A percentile compares a stretch with the other conserved stretches of the same genome.
Evolutionary conservation across 2,329 filamentous ascomycete genomes (phyloP).

Genomic region (Mycosphaerella sp.): DNA sequence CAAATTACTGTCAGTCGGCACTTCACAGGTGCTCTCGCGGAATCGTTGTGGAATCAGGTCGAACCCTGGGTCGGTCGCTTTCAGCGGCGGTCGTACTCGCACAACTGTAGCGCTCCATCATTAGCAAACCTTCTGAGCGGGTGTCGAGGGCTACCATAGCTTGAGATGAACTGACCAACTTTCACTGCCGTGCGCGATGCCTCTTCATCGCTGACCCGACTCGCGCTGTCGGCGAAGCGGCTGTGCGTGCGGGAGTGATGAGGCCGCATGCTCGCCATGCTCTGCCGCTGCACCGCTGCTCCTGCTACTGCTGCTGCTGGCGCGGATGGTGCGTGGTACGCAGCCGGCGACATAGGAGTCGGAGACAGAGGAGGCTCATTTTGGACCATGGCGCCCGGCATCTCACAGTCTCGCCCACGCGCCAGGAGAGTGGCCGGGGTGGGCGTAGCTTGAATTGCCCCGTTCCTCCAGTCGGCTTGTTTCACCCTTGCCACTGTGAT

Average conservation of each 20-base stretch:
- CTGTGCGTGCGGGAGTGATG: constrained; percentile 16
- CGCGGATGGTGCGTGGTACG: neutral
- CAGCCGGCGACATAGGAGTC: constrained; percentile 5
- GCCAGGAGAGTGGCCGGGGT: constrained; percentile 3
- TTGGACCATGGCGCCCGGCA: neutral
- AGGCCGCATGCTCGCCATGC: constrained; percentile 5
- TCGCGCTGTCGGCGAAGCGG: constrained; percentile 18
- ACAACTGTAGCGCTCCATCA: constrained; percentile 56
- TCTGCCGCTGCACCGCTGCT: neutral
- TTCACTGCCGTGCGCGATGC: constrained; percentile 21
- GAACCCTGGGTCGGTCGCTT: constrained; percentile 78
- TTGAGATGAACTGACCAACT: constrained; percentile 18
- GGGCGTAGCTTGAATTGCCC: constrained; percentile 1
- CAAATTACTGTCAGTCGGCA: constrained; percentile 76
- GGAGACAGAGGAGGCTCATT: constrained; percentile 2
- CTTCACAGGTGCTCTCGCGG: constrained; percentile 85
- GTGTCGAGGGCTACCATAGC: neutral
- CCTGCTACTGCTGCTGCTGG: neutral
- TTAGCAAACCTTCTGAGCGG: constrained; percentile 9
- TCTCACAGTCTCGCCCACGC: neutral
- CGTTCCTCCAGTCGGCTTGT: constrained; percentile 5
- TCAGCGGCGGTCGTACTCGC: constrained; percentile 81
- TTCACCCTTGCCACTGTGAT: neutral
- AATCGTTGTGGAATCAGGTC: constrained; percentile 95
- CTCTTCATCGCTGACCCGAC: constrained; percentile 21